A percentile compares a stretch with the other conserved stretches of the same genome.
Conservation (phyloP, 73 alveolate genomes). For the Durusdinium trenchii region DNA sequence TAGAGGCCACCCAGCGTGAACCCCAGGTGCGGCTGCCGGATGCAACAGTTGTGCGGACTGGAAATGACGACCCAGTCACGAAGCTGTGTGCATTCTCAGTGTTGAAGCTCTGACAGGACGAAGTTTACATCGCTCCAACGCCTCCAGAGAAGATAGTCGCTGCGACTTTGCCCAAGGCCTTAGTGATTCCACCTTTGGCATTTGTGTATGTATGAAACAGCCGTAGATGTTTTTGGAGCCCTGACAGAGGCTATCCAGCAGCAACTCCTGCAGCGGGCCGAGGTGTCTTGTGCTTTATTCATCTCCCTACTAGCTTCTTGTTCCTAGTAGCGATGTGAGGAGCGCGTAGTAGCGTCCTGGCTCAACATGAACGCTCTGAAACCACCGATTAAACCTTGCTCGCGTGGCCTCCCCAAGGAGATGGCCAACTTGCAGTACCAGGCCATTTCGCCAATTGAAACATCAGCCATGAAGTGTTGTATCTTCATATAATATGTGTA, state of each 20-base stretch:
- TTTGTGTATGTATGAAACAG: background rate
- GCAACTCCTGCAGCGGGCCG: background rate
- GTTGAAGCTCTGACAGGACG: constrained; percentile 71
- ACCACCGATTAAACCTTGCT: background rate
- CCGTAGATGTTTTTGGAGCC: background rate
- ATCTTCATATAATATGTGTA: background rate
- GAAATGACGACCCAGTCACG: too few relatives aligned
- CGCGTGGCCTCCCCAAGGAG: background rate
- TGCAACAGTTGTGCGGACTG: too few relatives aligned
- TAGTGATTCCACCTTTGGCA: background rate
- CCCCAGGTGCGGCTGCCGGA: background rate
- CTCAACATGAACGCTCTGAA: too few relatives aligned
- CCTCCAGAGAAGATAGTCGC: constrained; percentile 80
- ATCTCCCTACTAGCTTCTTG: background rate
- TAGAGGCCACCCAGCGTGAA: background rate
- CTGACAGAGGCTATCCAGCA: constrained; percentile 15
- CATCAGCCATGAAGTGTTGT: too few relatives aligned
- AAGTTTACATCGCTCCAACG: constrained; percentile 52
- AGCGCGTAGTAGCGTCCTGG: too few relatives aligned
- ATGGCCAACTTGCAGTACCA: constrained; percentile 72
- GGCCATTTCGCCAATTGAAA: background rate
- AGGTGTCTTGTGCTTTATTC: background rate
- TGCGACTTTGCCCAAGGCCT: constrained; percentile 44
- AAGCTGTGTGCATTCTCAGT: background rate
- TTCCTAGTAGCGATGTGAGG: too few relatives aligned